Conservation (phyloP, 352 stramenopile species). For the Phytophthora sojae region DNA sequence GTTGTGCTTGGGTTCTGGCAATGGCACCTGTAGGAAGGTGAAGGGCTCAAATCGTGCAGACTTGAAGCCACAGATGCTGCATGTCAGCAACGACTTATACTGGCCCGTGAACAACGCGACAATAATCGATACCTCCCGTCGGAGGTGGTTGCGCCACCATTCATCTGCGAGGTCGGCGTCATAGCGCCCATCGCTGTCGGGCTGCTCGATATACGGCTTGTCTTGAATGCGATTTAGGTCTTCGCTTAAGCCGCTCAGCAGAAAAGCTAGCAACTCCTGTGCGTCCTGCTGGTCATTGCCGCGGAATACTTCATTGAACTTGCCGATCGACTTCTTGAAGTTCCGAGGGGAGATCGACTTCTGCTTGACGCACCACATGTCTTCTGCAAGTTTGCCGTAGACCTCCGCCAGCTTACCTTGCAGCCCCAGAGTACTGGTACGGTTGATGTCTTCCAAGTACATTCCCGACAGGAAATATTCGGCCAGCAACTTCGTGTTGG, state of each 20-base stretch:
- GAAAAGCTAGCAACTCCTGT: slow-evolving; percentile 96
- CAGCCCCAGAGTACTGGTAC: slow-evolving; percentile 96
- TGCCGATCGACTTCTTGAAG: slow-evolving; percentile 96
- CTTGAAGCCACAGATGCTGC: slow-evolving; percentile 96
- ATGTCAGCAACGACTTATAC: slow-evolving; percentile 98
- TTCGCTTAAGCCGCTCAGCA: slow-evolving; percentile 98
- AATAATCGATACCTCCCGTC: slow-evolving; percentile 98
- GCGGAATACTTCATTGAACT: slow-evolving; percentile 96
- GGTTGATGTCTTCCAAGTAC: slow-evolving; percentile 95
- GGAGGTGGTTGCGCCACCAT: slow-evolving; percentile 99
- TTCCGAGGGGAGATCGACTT: slow-evolving; percentile 91
- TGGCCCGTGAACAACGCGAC: slow-evolving; percentile 99
- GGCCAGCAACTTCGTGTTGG: slow-evolving; percentile 95
- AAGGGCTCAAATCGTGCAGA: slow-evolving; percentile 95
- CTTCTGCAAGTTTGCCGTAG: slow-evolving; percentile 96
- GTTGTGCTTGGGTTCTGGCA: slow-evolving; percentile 89
- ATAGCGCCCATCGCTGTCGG: slow-evolving; percentile 96
- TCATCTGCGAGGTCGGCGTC: slow-evolving; percentile 98
- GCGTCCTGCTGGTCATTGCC: slow-evolving; percentile 98
- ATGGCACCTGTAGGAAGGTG: slow-evolving; percentile 87
- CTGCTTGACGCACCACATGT: slow-evolving; percentile 96
- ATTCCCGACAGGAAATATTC: slow-evolving; percentile 97
- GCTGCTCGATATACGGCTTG: slow-evolving; percentile 98
- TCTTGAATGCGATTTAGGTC: slow-evolving; percentile 98
- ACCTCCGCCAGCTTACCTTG: slow-evolving; percentile 95